Evolutionary conservation across 2,329 filamentous ascomycete species (phyloP).

Genomic region (Fusarium solani-melongenae): DNA sequence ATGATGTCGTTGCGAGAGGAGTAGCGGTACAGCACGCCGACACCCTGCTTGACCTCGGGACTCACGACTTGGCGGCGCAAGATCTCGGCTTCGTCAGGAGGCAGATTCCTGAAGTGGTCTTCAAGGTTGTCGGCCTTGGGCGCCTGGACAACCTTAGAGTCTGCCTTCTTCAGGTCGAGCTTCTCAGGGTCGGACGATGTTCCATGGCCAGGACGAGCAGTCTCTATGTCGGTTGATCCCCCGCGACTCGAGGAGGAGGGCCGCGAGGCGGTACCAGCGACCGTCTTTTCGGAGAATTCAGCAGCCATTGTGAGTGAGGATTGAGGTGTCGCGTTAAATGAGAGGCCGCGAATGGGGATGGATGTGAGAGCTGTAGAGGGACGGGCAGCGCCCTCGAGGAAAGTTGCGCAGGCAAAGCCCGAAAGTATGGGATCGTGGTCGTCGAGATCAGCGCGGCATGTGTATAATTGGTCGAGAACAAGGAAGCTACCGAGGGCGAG

Average conservation of each 20-base stretch:
- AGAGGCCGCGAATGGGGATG: background rate
- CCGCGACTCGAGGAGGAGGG: slow-evolving; percentile 50
- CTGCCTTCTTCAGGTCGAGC: slow-evolving; percentile 53
- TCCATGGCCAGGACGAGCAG: slow-evolving; percentile 20
- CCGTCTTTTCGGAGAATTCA: slow-evolving; percentile 40
- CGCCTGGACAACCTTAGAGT: slow-evolving; percentile 54
- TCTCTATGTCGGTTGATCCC: slow-evolving; percentile 47
- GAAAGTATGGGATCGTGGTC: background rate
- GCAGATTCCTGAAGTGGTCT: slow-evolving; percentile 71
- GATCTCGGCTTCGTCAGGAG: slow-evolving; percentile 72
- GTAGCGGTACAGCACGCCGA: slow-evolving; percentile 76
- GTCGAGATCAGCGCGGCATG: slow-evolving; percentile 17
- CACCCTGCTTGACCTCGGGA: slow-evolving; percentile 71
- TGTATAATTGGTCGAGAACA: background rate
- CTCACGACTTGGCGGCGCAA: slow-evolving; percentile 76
- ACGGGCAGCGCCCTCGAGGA: slow-evolving; percentile 15
- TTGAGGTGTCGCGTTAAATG: background rate
- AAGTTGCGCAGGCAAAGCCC: slow-evolving; percentile 2
- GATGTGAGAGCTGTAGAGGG: background rate
- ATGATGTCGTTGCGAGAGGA: slow-evolving; percentile 72
- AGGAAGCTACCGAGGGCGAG: background rate
- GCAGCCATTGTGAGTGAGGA: slow-evolving; percentile 33
- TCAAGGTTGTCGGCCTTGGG: slow-evolving; percentile 53
- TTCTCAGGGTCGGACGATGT: slow-evolving; percentile 28
- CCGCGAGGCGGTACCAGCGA: slow-evolving; percentile 37